phyloP scores from a whole-genome alignment of 306 rosid genomes.

The Amphicarpaea edgeworthii region DNA sequence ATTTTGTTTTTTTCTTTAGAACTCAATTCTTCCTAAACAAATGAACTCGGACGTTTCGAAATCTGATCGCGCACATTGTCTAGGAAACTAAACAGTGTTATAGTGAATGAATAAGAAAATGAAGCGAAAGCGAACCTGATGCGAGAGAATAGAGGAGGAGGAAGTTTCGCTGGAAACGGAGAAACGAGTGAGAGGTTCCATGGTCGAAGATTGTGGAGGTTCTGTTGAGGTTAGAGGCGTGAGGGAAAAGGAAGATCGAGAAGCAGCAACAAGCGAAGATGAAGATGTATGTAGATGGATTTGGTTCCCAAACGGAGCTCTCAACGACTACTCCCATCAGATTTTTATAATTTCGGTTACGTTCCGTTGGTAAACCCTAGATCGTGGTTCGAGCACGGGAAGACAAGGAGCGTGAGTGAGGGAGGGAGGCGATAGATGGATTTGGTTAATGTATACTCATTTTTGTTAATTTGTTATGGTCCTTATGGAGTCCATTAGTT shows the following conservation, averaged over 20 bases:
- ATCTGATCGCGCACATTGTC: constrained; percentile 46
- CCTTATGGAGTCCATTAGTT: background rate
- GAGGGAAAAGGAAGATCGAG: constrained; percentile 67
- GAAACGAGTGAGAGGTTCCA: constrained; percentile 70
- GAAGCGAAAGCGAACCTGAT: constrained; percentile 61
- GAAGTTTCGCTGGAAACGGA: constrained; percentile 77
- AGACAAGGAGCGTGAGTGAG: constrained; percentile 10
- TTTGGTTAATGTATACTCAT: background rate
- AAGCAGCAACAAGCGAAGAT: constrained; percentile 68
- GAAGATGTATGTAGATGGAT: constrained; percentile 66
- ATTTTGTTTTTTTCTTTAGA: background rate
- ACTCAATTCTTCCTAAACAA: constrained; percentile 16
- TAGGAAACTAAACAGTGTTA: constrained; percentile 41
- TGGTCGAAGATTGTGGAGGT: constrained; percentile 72
- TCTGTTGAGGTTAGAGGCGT: constrained; percentile 55
- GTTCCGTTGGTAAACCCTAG: constrained; percentile 46
- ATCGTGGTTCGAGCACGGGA: constrained; percentile 32
- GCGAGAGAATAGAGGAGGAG: constrained; percentile 75
- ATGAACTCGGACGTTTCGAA: constrained; percentile 19
- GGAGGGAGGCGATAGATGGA: constrained; percentile 10
- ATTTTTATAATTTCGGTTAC: constrained; percentile 34
- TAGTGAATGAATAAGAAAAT: background rate
- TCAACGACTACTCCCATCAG: constrained; percentile 84
- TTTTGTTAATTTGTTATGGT: background rate
- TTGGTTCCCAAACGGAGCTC: constrained; percentile 84